Base-by-base conservation (phyloP, 148 eudicot species). In the Rhododendron ferrugineum region DNA sequence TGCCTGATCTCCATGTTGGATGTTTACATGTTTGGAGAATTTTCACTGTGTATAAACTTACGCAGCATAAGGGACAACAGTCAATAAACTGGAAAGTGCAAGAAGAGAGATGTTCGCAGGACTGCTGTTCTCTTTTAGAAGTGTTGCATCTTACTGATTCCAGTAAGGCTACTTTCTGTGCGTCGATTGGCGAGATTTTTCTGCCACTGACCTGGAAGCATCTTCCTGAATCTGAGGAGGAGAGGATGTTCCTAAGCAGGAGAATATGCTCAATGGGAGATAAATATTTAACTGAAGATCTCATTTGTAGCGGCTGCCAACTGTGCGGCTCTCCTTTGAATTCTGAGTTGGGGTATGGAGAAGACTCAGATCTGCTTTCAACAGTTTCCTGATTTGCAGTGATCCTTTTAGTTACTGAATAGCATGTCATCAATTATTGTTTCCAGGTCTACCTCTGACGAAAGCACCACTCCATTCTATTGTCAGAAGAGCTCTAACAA, bases 221-320 rank as follows among this genome's bases (percentile, higher is more conserved):
- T 86, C 83, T 87, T 74, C 80, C 74, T 80, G 94, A 90, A 73
- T 81, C 75, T 42, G 92, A 91, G n/a, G 87, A 85, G 70, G 96
- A 92, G 88, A 89, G 93, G 84, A 93, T 92, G 94, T 92, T 94
- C 84, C 86, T 93, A 81, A 92, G 95, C 82, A 90, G 90, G 84
- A 89, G 93, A 85, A 70, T 92, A 60, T 86, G 78, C 78, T 15
- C 83, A 42, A 78, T 79, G 68, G 85, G 87, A 73, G 84, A 80
- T 73, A 86, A 86, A 26, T 80, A 83, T 64, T 62, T 96, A 82
- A 92, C 88, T 47, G 96, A 93, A 87, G 96, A 93, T 89, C 90
- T 96, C 85, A 91, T 96, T 36, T 91, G 93, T 46, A 89, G 89
- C 74, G 98, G 98, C 85, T 96, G 98, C 90, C 92, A 89, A 80